Evolutionary conservation across 2,329 filamentous ascomycete genomes (phyloP).

Genomic region (Colletotrichum caudatum): DNA sequence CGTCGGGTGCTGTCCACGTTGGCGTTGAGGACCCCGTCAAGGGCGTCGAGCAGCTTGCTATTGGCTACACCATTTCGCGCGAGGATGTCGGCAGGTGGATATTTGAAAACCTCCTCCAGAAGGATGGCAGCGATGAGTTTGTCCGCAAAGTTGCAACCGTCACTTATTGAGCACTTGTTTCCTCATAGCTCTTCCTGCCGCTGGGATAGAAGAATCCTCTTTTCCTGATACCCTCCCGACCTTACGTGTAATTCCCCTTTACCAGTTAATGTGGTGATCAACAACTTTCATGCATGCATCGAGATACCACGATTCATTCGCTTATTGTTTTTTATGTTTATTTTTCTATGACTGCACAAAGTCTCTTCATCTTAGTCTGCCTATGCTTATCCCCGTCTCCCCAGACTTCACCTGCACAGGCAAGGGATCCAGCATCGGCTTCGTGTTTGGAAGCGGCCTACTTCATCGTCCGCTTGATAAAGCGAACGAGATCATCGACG

Average conservation of each 20-base stretch:
- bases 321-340: background rate
- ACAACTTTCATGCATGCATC: background rate
- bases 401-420: too few species aligned
- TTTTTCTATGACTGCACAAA: too few species aligned
- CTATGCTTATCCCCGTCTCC: background rate
- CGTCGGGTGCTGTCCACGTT: conserved; percentile 46
- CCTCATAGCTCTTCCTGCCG: background rate
- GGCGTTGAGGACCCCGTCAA: conserved; percentile 50
- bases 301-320: background rate
- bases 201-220: background rate
- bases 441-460: background rate
- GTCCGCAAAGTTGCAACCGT: conserved; percentile 49
- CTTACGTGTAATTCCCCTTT: background rate
- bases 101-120: conserved; percentile 51
- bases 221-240: background rate
- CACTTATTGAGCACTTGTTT: conserved; percentile 42
- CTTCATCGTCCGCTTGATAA: conserved; percentile 33
- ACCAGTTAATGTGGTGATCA: background rate
- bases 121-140: conserved; percentile 42
- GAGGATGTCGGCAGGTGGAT: conserved; percentile 58
- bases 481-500: conserved; percentile 44
- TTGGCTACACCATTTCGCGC: conserved; percentile 57
- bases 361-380: background rate
- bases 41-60: conserved; percentile 51
- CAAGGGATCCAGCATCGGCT: background rate